Evolutionary conservation across 2,329 filamentous ascomycete species (phyloP).

Genomic region (Talaromyces sp.): DNA sequence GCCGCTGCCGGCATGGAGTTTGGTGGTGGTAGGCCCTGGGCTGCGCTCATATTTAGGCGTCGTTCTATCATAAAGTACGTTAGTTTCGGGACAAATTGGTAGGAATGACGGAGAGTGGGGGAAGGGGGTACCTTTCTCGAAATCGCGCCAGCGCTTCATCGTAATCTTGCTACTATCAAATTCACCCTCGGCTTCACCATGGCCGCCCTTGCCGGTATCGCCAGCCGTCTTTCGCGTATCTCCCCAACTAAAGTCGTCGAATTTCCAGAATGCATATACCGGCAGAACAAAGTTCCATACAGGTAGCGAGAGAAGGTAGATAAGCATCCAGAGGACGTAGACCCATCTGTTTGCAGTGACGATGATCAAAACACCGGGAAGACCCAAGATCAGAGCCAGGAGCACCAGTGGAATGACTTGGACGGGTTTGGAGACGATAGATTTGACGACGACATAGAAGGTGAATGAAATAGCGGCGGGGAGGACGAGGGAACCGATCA

Average conservation of each 20-base stretch:
- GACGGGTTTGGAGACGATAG: conserved; percentile 71
- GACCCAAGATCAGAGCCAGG: conserved; percentile 83
- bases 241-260: conserved; percentile 99
- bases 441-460: conserved; percentile 87
- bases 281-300: conserved; percentile 98
- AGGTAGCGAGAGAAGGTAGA: conserved; percentile 88
- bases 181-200: conserved; percentile 80
- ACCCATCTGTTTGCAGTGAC: conserved; percentile 89
- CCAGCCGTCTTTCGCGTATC: conserved; percentile 94
- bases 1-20: conserved; percentile 22
- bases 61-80: conserved; percentile 32
- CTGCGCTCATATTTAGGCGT: conserved; percentile 30
- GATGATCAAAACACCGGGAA: conserved; percentile 87
- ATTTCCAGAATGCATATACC: conserved; percentile 97
- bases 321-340: conserved; percentile 94
- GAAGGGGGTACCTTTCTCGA: conserved; percentile 65
- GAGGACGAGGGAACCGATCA: conserved; percentile 89
- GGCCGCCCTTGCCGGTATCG: conserved; percentile 81
- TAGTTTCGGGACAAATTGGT: not conserved
- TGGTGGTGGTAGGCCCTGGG: conserved; percentile 28
- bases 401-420: conserved; percentile 90
- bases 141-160: conserved; percentile 98
- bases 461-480: conserved; percentile 97
- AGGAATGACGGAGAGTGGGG: conserved; percentile 1
- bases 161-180: conserved; percentile 99